phyloP scores from a whole-genome alignment of 2,329 filamentous ascomycete genomes.

The Trichoderma citrinoviride region DNA sequence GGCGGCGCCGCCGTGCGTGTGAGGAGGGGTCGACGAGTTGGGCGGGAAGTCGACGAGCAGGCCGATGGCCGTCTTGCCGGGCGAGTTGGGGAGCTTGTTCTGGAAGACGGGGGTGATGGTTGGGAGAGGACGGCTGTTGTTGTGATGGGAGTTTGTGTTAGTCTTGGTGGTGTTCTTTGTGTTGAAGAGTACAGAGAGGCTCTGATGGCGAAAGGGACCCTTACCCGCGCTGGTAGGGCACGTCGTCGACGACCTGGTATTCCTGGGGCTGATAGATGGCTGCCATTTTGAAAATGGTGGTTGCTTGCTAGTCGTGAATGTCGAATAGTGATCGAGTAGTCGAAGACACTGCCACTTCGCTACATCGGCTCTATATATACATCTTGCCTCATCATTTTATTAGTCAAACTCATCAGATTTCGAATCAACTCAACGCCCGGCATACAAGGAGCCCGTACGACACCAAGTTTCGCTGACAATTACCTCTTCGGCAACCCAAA shows the following conservation, averaged over 20 bases:
- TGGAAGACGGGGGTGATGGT: conserved; percentile 23
- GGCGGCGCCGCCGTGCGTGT: conserved; percentile 27
- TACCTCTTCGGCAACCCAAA: neutral
- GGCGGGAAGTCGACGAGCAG: conserved; percentile 27
- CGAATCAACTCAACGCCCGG: neutral
- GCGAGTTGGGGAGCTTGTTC: conserved; percentile 26
- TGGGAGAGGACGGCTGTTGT: conserved; percentile 5
- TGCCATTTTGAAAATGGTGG: neutral
- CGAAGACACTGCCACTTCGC: neutral
- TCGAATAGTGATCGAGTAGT: too few relatives aligned
- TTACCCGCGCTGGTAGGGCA: conserved; percentile 11
- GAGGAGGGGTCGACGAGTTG: conserved; percentile 26
- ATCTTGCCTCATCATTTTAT: neutral
- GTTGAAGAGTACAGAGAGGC: neutral
- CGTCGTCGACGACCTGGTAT: conserved; percentile 9
- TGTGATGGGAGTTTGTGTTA: neutral
- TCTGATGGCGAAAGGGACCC: neutral
- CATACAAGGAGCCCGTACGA: neutral
- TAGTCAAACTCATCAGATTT: too few relatives aligned
- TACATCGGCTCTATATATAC: neutral
- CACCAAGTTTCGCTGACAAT: neutral
- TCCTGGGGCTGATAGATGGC: neutral
- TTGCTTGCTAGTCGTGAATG: neutral
- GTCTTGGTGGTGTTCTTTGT: too few relatives aligned
- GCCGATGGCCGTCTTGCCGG: conserved; percentile 27